These are phyloP conservation scores for Rhizopogon parksii DNA, from an alignment of 1,284 basidiomycete species.

Conservation along the genomic window DNA sequence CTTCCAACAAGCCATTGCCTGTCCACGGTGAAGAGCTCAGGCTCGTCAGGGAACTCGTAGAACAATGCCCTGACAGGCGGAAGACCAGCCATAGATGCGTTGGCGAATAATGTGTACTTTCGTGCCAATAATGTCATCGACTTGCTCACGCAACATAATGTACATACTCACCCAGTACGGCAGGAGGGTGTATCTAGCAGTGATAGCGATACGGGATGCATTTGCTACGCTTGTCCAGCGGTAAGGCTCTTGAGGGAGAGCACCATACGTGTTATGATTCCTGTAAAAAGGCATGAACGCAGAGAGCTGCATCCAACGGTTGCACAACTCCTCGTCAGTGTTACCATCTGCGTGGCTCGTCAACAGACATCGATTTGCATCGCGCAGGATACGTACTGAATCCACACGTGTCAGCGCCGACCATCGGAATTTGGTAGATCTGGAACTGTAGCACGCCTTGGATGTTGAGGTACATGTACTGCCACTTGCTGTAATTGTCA, in stretches of 20 bases:
- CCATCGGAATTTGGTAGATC: constrained; percentile 69
- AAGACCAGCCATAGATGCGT: constrained; percentile 54
- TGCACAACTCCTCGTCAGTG: constrained; percentile 75
- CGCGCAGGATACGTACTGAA: constrained; percentile 39
- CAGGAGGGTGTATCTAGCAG: constrained; percentile 58
- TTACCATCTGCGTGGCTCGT: constrained; percentile 43
- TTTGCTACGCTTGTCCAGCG: constrained; percentile 70
- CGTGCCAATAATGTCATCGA: constrained; percentile 20
- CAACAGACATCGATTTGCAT: constrained; percentile 2
- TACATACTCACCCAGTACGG: constrained; percentile 62
- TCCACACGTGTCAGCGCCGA: constrained; percentile 69
- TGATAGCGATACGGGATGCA: constrained; percentile 66
- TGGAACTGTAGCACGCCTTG: constrained; percentile 73
- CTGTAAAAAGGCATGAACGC: constrained; percentile 72
- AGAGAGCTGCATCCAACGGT: constrained; percentile 74
- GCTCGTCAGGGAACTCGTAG: constrained; percentile 69
- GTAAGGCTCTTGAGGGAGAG: constrained; percentile 67
- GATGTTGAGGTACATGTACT: constrained; percentile 52
- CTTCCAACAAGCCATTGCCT: constrained; percentile 51
- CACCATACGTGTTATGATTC: constrained; percentile 57
- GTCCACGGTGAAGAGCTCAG: constrained; percentile 56
- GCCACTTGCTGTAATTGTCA: constrained; percentile 66
- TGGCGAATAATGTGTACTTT: constrained; percentile 70
- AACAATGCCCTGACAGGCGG: constrained; percentile 70
- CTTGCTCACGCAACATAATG: too few species aligned